Evolutionary conservation across 2,329 filamentous ascomycete genomes (phyloP), one percentile per base, ranked within the genome.

Genomic region (Trichophyton mentagrophytes): DNA sequence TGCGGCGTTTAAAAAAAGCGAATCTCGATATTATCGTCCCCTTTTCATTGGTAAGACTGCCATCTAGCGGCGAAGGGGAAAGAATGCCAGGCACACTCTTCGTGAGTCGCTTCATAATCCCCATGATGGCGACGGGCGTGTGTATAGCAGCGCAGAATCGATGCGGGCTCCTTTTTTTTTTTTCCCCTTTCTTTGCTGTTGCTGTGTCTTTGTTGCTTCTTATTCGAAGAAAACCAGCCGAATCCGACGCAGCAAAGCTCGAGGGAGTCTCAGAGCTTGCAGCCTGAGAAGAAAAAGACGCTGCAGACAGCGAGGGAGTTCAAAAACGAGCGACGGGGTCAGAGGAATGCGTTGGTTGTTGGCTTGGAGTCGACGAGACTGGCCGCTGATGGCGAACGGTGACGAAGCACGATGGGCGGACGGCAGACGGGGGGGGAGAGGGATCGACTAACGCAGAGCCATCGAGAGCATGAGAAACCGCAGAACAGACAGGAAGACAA

Each of bases 1-100:
- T 83, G 58, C 92, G 89, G 70, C 89, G 84, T 67, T 86, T 82
- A 73, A 97, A 89, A 74, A 96, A 95, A 64, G 88, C 86, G 69
- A 95, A 79, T 68, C 79, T 78, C 17, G 82, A 77, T 59, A 70
- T 66, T 60, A 66, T 67, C 64, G 68, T 67, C 62, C 72, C 71
- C 71, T 79, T 73, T 67, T 75, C 75, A 66, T 73, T 68, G 65
- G n/a, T 17, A 17, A 76, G 74, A 57, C 67, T 70, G 64, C 79
- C 77, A 64, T 79, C 78, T 30, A 55, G 33, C 69, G 67, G 15
- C 78, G 76, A 60, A 62, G 73, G 73, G 61, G 74, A 72, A 64
- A 63, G 61, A 20, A 76, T 68, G 57, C 76, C 74, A 59, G 79
- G 78, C 64, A 81, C 69, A 68, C 77, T 74, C 74, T 81, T 80